Evolutionary conservation across 805 yeast species (phyloP), one percentile per base, ranked within the genome.

Genomic region (Kodamaea restingae): DNA sequence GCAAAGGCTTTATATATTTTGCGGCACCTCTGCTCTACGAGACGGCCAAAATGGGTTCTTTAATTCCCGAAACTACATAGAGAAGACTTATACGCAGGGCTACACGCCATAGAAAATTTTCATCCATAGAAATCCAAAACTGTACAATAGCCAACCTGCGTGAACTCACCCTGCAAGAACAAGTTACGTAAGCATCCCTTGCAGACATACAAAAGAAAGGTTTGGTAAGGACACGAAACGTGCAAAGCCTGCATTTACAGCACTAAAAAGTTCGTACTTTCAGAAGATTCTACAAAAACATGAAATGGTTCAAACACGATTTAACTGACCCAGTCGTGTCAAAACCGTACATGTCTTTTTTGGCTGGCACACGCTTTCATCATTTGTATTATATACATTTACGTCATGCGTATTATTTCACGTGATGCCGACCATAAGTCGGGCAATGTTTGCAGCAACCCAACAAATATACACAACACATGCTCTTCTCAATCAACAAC

Each of bases 61-160:
- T 30, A 30, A 14, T 30, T 30, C 32, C 32, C 32, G 17, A 30
- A 30, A 30, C 32, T 30, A 30, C 8, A 20, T 8, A 5, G 22
- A 20, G 8, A 8, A 20, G n/a, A n/a, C n/a, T 8, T 20, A 20
- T 30, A 30, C 32, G 15, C 32, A 30, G 32, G 32, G 32, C 15
- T 21, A 30, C 32, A 15, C 32, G 32, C 21, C 17, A 30, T 11
- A 25, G 36, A 34, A 34, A 34, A 24, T 22, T 34, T 34, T 34
- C 22, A 17, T 34, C 36, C 22, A 9, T 15, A 24, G 36, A 18
- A 34, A 25, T 30, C 21, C 17, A 34, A 34, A 34, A 34, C 18
- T 7, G 18, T 12, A 12, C 31, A 27, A 27, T 12, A 27, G 12
- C 31, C 17, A 4, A 4, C 31, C 17, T 27, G 31, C 31, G 5